phyloP scores from a whole-genome alignment of 345 rosid genomes.

The Abelmoschus esculentus region DNA sequence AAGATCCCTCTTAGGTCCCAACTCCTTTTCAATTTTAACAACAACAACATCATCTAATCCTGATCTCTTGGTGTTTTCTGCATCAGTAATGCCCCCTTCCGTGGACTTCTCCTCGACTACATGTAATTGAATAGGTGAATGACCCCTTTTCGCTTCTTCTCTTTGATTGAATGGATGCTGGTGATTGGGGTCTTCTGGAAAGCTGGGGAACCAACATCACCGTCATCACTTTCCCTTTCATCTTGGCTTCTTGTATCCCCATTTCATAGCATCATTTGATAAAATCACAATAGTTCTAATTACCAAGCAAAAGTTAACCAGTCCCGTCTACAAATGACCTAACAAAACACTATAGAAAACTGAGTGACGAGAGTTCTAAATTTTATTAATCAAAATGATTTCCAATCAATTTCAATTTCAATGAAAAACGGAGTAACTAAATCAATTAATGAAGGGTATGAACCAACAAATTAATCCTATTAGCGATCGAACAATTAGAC shows the following conservation, averaged over 20 bases:
- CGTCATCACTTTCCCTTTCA: slow-evolving; percentile 48
- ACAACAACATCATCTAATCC: background rate
- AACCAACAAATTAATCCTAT: background rate
- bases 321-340: background rate
- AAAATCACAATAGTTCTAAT: slow-evolving; percentile 3
- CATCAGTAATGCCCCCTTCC: slow-evolving; percentile 20
- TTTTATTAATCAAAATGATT: background rate
- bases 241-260: slow-evolving; percentile 48
- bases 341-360: background rate
- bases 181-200: slow-evolving; percentile 34
- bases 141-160: slow-evolving; percentile 26
- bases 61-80: slow-evolving; percentile 12
- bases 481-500: background rate
- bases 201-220: slow-evolving; percentile 34
- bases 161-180: slow-evolving; percentile 29
- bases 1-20: slow-evolving; percentile 22
- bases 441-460: background rate
- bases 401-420: background rate
- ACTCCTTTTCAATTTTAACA: slow-evolving; percentile 24
- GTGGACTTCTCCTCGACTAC: slow-evolving; percentile 17
- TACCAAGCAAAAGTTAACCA: background rate
- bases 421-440: background rate
- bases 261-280: slow-evolving; percentile 29
- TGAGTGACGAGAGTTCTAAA: background rate
- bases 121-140: slow-evolving; percentile 19